Base-by-base conservation (phyloP, 768 basidiomycete genomes). In the Podaxis pistillaris region DNA sequence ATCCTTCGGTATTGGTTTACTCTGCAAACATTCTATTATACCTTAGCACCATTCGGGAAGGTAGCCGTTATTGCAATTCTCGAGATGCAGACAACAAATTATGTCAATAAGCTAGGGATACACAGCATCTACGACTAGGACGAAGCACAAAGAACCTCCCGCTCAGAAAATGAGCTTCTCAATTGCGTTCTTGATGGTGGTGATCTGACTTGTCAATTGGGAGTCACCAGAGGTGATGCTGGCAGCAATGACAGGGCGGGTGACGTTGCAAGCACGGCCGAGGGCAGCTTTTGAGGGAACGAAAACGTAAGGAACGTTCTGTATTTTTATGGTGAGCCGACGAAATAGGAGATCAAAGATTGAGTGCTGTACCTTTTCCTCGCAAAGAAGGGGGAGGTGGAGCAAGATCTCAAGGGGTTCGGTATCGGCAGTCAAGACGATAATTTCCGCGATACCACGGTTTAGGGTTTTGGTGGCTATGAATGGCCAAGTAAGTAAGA, bases 391-490 rank as follows among this genome's bases (percentile, higher is more conserved):
- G 40, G 97, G 97, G 33, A 99, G 88, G 76, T 99, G 97, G 65
- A 99, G 86, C 59, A 99, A 79, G 75, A 99, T 99, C 75, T 98
- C 97, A 69, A 99, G 84, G 52, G 97, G 97, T 75, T 98, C 96
- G 33, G 96, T 98, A 71, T 99, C 95, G 59, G 89, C 89, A 59
- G 97, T 97, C 76, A 99, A 81, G 70, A 99, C 87, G 77, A 98
- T 94, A 78, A 99, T 93, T 78, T 99, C 97, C 64, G 96, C 91
- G 68, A 96, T 93, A 80, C 96, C 96, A 70, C 96, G 93, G 76
- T 98, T 98, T 66, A 98, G 85, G 19, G 95, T 97, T 81, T 99
- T 99, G 67, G 97, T 99, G 50, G 96, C 95, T 94, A n/a, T 2
- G 19, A 58, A 55, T 41, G 44, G 17, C 19, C 8, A 41, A 44